Evolutionary conservation across 345 rosid species (phyloP), one percentile per base, ranked within the genome.

Genomic region (Dipteronia dyeriana): DNA sequence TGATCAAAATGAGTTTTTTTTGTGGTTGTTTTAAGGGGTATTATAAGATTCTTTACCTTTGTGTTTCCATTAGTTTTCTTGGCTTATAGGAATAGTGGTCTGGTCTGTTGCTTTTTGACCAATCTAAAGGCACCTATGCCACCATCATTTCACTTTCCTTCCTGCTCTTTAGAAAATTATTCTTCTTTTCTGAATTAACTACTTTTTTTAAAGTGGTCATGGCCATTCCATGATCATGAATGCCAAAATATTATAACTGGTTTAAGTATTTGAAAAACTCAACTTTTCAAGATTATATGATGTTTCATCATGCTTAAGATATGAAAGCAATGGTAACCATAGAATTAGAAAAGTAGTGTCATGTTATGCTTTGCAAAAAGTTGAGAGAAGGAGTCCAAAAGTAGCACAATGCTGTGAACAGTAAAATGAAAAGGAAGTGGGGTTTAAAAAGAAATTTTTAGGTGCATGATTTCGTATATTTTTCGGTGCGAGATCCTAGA

Each of bases 81-180:
- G 75, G 74, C 75, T 78, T 75, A 71, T 25, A 79, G 80, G 89
- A 83, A 45, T 41, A 64, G 76, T 41, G 59, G 71, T 57, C 34
- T 34, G 60, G 76, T 5, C 34, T 69, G 74, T 79, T 80, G 85
- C 88, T 82, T 90, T 85, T 88, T 85, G 87, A 85, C 89, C 38
- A 78, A 81, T 70, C 82, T 49, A 53, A 31, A 57, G 59, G 61
- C 77, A 47, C 65, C 43, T 25, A 6, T 34, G 69, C 72, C 69
- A 29, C 74, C 73, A 67, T 25, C 73, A 23, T 53, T 69, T 63
- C 56, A 66, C 54, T 67, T 73, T 63, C 66, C 5, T 60, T 65
- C 31, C 3, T 73, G 81, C 31, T 47, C 20, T 73, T 62, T 74
- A 78, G 88, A 64, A 86, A 7, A 41, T 76, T 60, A 67, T 86